Evolutionary conservation across 192 early-diverging fungal genomes (phyloP), one percentile per base, ranked within the genome.

Genomic region (Coemansia sp.): DNA sequence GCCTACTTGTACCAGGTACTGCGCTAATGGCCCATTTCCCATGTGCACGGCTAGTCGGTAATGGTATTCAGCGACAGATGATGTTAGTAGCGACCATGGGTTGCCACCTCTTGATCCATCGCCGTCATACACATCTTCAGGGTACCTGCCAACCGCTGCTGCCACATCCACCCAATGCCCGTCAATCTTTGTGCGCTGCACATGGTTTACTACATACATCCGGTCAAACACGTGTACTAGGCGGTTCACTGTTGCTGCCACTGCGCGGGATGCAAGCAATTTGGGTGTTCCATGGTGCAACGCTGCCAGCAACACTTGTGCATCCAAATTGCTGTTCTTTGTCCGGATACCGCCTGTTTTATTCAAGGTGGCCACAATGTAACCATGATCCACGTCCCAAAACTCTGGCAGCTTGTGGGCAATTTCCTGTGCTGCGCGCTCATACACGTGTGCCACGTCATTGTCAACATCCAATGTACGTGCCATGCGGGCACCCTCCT

Each of bases 111-210:
- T 74, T 2, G 66, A 65, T 10, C 79, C 86, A 32, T 82, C 71
- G 25, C 91, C 91, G 56, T 92, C 71, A 51, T 94, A 94, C 15
- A 76, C 73, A 73, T 94, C 92, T 67, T 89, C 92, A 1, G 84
- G 75, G 59, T 94, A 94, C 29, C 92, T 63, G 11, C 91, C 92
- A 23, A 89, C 79, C 0, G 86, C 89, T 12, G 77, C 80, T 14
- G 80, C 88, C 2, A 76, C 41, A 3, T 66, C 69, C 17, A 75
- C 62, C 1, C 14, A 19, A 1, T 35, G 23, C 3, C 70, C 64
- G 25, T 32, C 24, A 35, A 76, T 63, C 14, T 67, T 54, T 2
- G 70, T 62, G 5, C 25, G 54, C 3, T 55, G 12, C 3, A 70
- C 73, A 2, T 54, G 54, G 61, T 81, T 81, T 2, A 76, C 53